Evolutionary conservation across 2,329 filamentous ascomycete genomes (phyloP).

Genomic region (Pseudopyrenochaeta lycopersici): DNA sequence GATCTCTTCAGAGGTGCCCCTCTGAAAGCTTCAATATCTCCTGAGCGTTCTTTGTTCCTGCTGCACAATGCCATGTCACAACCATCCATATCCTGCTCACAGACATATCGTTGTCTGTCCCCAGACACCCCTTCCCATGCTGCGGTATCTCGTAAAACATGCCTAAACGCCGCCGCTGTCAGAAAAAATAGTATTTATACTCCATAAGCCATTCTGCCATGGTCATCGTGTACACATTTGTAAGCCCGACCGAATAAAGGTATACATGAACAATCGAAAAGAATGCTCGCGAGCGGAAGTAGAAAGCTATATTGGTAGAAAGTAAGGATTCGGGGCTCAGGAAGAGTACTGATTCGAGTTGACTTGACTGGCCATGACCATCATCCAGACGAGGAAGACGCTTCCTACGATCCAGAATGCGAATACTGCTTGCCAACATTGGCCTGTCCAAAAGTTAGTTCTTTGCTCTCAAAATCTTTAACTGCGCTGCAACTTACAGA

Average conservation of each 20-base stretch:
- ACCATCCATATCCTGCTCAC: background rate
- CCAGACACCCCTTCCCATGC: background rate
- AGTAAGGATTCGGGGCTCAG: background rate
- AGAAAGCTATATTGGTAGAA: background rate
- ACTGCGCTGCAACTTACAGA: constrained; percentile 58
- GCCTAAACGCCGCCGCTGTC: constrained; percentile 3
- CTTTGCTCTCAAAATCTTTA: background rate
- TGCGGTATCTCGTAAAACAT: background rate
- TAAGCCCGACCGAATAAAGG: background rate
- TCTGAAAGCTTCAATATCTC: too few species aligned
- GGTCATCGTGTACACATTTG: background rate
- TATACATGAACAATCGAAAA: background rate
- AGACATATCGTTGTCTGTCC: background rate
- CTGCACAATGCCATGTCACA: background rate
- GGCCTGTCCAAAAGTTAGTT: constrained; percentile 52
- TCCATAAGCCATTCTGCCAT: background rate
- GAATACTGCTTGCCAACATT: constrained; percentile 70
- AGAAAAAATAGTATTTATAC: background rate
- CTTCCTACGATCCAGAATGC: constrained; percentile 70
- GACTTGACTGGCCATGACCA: constrained; percentile 68
- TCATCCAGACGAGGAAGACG: constrained; percentile 73
- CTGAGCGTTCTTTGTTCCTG: too few species aligned
- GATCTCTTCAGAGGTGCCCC: too few species aligned
- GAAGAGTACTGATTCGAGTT: constrained; percentile 54
- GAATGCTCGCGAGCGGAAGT: background rate